These are phyloP conservation scores for Podila minutissima DNA, from an alignment of 192 early-diverging fungal genomes.

Conservation along the genomic window DNA sequence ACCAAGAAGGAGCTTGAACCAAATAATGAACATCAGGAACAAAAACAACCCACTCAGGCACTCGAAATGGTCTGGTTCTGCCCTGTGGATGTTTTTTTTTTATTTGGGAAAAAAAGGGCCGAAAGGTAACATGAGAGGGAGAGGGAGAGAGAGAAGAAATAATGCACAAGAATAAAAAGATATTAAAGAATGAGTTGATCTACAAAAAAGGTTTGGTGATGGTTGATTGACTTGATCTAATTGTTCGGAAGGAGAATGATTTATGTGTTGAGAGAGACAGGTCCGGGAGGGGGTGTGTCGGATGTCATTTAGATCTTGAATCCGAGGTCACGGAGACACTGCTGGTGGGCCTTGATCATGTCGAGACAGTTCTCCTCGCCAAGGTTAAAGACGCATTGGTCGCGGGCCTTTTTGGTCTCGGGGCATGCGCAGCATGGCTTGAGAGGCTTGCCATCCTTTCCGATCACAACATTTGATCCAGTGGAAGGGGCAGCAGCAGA, in stretches of 20 bases:
- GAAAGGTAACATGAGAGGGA: neutral
- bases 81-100: no score
- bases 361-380: slow-evolving; percentile 93
- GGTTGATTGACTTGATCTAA: no score
- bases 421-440: slow-evolving; percentile 98
- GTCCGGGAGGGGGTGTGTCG: neutral
- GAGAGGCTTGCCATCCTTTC: slow-evolving; percentile 64
- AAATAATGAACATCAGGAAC: neutral
- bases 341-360: slow-evolving; percentile 85
- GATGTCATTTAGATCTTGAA: slow-evolving; percentile 80
- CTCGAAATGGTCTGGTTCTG: no score
- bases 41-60: neutral
- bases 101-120: no score
- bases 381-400: slow-evolving; percentile 86
- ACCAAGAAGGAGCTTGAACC: no score
- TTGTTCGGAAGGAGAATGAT: neutral
- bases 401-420: slow-evolving; percentile 91
- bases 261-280: neutral
- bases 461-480: slow-evolving; percentile 38
- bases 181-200: neutral
- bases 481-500: slow-evolving; percentile 8
- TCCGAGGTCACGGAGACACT: slow-evolving; percentile 93
- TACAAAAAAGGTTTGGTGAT: neutral
- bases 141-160: neutral
- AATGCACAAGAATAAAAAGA: slow-evolving; percentile 3